Evolutionary conservation across 495 filamentous ascomycete genomes (phyloP).

Genomic region (Bryoglossum gracile): DNA sequence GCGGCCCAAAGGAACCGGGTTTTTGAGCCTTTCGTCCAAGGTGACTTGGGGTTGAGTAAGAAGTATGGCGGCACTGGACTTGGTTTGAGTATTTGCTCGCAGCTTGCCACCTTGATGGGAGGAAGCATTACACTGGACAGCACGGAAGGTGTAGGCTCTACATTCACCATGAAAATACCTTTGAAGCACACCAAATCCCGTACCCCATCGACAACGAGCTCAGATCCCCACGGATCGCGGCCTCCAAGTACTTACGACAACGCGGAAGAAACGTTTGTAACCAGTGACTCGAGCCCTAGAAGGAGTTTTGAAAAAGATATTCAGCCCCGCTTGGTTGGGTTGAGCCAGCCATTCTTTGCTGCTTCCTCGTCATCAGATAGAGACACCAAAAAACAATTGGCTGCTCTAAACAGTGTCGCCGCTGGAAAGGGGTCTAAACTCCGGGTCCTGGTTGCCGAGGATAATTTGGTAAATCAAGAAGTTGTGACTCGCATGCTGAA

Average conservation of each 20-base stretch:
- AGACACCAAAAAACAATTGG: slow-evolving; percentile 32
- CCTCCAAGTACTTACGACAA: slow-evolving; percentile 8
- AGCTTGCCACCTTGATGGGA: slow-evolving; percentile 76
- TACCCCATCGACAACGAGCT: slow-evolving; percentile 38
- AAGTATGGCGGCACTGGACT: slow-evolving; percentile 91
- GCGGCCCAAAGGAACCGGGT: slow-evolving; percentile 66
- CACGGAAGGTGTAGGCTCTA: slow-evolving; percentile 64
- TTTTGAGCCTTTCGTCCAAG: slow-evolving; percentile 93
- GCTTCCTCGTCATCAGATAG: slow-evolving; percentile 20
- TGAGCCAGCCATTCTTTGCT: slow-evolving; percentile 80
- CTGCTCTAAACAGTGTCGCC: slow-evolving; percentile 43
- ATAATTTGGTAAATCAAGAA: slow-evolving; percentile 92
- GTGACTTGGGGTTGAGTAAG: slow-evolving; percentile 78
- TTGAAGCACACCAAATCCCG: slow-evolving; percentile 66
- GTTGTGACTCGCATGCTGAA: slow-evolving; percentile 62
- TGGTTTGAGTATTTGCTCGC: slow-evolving; percentile 80
- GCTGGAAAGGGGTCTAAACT: slow-evolving; percentile 50
- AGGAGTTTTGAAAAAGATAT: slow-evolving; percentile 20
- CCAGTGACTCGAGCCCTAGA: background rate
- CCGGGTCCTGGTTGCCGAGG: slow-evolving; percentile 85
- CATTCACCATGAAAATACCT: slow-evolving; percentile 78
- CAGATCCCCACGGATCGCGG: slow-evolving; percentile 14
- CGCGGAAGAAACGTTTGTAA: background rate
- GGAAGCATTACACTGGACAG: slow-evolving; percentile 69
- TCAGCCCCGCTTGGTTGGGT: slow-evolving; percentile 58